A percentile compares a stretch with the other conserved stretches of the same genome.
These are phyloP conservation scores for Ophiostoma quercus DNA, from an alignment of 2,329 filamentous ascomycete genomes.

Conservation along the genomic window DNA sequence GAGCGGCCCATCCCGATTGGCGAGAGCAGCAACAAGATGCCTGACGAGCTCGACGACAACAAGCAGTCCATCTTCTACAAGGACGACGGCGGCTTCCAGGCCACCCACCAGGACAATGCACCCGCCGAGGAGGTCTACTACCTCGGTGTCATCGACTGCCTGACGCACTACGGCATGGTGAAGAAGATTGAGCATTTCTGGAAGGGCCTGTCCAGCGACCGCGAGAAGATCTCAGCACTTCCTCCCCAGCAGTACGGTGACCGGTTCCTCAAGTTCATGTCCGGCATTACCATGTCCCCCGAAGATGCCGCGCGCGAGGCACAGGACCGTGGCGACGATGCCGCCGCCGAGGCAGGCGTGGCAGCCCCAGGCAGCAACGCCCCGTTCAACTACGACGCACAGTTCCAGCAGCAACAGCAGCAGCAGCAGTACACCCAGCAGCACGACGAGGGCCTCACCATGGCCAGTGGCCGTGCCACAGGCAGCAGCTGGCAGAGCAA, in stretches of 20 bases:
- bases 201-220: conserved; percentile 83
- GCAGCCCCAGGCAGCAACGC: not conserved
- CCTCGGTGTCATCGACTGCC: conserved; percentile 93
- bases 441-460: conserved; percentile 24
- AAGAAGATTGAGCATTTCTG: conserved; percentile 96
- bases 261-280: conserved; percentile 88
- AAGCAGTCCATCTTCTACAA: conserved; percentile 81
- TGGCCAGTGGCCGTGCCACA: conserved; percentile 32
- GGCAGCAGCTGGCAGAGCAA: conserved; percentile 29
- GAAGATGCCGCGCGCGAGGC: conserved; percentile 64
- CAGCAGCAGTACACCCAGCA: not conserved
- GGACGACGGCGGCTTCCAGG: conserved; percentile 87
- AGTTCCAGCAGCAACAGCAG: not conserved
- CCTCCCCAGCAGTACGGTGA: conserved; percentile 88
- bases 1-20: conserved; percentile 93
- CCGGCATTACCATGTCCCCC: conserved; percentile 79
- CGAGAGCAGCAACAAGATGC: conserved; percentile 77
- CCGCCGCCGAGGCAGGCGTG: conserved; percentile 12
- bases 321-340: conserved; percentile 50
- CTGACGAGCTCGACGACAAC: conserved; percentile 74
- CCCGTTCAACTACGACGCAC: not conserved
- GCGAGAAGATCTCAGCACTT: conserved; percentile 85
- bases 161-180: conserved; percentile 91
- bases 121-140: conserved; percentile 94
- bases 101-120: conserved; percentile 82